phyloP scores from a whole-genome alignment of 257 asterid species.

The Misopates orontium region DNA sequence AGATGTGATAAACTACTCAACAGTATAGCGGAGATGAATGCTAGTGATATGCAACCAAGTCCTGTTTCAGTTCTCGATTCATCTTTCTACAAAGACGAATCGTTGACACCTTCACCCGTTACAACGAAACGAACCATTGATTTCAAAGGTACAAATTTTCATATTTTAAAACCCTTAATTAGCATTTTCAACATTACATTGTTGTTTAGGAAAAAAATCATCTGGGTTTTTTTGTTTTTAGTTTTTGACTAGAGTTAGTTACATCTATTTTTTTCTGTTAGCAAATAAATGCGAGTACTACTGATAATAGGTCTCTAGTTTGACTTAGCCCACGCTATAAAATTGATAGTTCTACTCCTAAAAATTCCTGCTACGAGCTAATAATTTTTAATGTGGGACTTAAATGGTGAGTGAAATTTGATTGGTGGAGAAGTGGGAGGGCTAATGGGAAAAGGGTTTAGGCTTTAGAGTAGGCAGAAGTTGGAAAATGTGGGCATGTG shows the following conservation, averaged over 20 bases:
- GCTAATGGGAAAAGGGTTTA: slow-evolving; percentile 5
- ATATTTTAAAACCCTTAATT: background rate
- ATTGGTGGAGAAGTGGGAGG: slow-evolving; percentile 38
- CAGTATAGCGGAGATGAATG: slow-evolving; percentile 83
- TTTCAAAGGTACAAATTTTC: slow-evolving; percentile 71
- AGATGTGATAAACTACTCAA: slow-evolving; percentile 89
- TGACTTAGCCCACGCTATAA: slow-evolving; percentile 27
- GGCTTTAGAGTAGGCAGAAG: slow-evolving; percentile 7
- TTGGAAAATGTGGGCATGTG: slow-evolving; percentile 36
- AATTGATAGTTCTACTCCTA: slow-evolving; percentile 2
- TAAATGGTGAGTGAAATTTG: slow-evolving; percentile 22
- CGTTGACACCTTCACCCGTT: slow-evolving; percentile 75
- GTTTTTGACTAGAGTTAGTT: background rate
- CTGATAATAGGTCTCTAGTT: slow-evolving; percentile 23
- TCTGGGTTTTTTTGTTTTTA: background rate
- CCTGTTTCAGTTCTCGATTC: slow-evolving; percentile 97
- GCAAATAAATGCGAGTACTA: background rate
- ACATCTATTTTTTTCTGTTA: too few species aligned
- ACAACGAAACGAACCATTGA: slow-evolving; percentile 64
- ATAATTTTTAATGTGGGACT: slow-evolving; percentile 12
- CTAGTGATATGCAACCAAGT: slow-evolving; percentile 76
- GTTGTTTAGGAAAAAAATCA: too few species aligned
- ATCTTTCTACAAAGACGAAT: slow-evolving; percentile 82
- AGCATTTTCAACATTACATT: background rate
- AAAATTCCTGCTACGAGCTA: background rate